Base-by-base conservation (phyloP, 2,329 filamentous ascomycete species). In the Coniochaeta sp. region DNA sequence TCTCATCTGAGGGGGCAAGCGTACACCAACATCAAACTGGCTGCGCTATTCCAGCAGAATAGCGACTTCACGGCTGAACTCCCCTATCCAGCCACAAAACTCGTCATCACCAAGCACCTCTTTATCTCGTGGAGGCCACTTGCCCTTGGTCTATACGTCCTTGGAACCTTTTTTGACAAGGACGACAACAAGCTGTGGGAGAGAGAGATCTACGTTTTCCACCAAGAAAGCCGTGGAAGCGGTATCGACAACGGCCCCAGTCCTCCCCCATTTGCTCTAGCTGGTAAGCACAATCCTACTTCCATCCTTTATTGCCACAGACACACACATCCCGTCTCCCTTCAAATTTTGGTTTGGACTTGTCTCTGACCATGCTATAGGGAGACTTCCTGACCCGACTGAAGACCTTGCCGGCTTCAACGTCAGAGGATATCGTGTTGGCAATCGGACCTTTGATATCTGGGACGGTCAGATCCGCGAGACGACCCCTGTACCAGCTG, bases 121-220 rank as follows among this genome's bases (percentile, higher is more conserved):
- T 68, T 66, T 60, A 38, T 67, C 40, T 65, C 70, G 52, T 67
- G 64, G 10, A 58, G 57, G 14, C 56, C 60, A 10, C 62, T 55
- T 9, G 66, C 64, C 52, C 73, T 71, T 70, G 70, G 67, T 50
- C 70, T 68, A 59, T 62, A 74, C 14, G 60, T 73, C n/a, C 58
- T 68, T 19, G 73, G 66, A 1, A 67, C 69, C 1, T 75, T 73
- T 56, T 73, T 72, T 63, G 70, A 74, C 67, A 58, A 55, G 2
- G 57, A 67, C 3, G 65, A 67, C 38, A 57, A 59, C 22, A 68
- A 71, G 36, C 62, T 75, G 47, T 74, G 70, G 68, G 67, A 70
- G 28, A 70, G 65, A 4, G 69, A 74, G 60, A 52, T 73, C 6
- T 66, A 71, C 19, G 44, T 73, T 14, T 65, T 67, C n/a, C 64